Evolutionary conservation across 2,329 filamentous ascomycete genomes (phyloP).

Genomic region (Incumbomyces lentus): DNA sequence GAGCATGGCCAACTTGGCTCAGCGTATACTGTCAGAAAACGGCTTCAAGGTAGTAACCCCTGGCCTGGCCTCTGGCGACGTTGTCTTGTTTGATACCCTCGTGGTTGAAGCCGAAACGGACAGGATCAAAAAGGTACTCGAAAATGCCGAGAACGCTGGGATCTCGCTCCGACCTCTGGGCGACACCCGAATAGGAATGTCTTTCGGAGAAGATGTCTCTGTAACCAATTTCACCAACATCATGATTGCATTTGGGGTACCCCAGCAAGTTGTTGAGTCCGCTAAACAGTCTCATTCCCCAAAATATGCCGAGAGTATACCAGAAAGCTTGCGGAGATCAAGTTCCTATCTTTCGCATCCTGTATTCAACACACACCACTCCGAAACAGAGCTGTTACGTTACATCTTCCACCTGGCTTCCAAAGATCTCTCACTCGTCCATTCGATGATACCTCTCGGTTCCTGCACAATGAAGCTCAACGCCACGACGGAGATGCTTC

Average conservation of each 20-base stretch:
- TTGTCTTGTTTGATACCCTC: conserved; percentile 69
- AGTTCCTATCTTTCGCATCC: conserved; percentile 75
- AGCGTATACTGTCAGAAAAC: conserved; percentile 51
- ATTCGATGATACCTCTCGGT: conserved; percentile 95
- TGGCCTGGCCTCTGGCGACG: conserved; percentile 46
- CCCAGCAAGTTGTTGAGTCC: conserved; percentile 7
- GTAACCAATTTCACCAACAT: conserved; percentile 22
- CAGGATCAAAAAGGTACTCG: conserved; percentile 42
- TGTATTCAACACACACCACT: conserved; percentile 90
- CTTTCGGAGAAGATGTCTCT: conserved; percentile 56
- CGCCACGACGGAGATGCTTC: conserved; percentile 83
- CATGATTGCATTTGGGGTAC: conserved; percentile 27
- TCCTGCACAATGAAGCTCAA: conserved; percentile 99
- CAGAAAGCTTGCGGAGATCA: conserved; percentile 51
- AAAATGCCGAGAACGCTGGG: conserved; percentile 36
- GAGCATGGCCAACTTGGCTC: conserved; percentile 58
- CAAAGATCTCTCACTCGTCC: conserved; percentile 84
- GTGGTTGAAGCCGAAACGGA: conserved; percentile 50
- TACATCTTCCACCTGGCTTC: conserved; percentile 91
- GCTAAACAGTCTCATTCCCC: conserved; percentile 28
- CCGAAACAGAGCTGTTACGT: conserved; percentile 83
- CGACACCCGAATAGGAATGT: conserved; percentile 56
- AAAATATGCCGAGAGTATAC: conserved; percentile 28
- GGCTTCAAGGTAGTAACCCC: conserved; percentile 55
- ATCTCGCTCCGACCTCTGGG: conserved; percentile 57